Conservation (phyloP, 805 yeast species). For the Saccharomycopsis selenospora region DNA sequence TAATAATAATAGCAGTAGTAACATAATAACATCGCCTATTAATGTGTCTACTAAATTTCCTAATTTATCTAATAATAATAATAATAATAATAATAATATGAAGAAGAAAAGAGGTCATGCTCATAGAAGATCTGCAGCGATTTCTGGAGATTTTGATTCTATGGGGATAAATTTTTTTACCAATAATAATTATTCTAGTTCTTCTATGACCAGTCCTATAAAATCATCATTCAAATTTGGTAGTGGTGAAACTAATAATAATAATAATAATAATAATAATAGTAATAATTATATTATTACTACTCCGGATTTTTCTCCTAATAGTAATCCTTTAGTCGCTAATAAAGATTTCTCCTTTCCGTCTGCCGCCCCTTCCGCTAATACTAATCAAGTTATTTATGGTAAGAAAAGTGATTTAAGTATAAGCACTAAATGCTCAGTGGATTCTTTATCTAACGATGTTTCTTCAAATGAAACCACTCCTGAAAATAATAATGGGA, state of each 20-base stretch:
- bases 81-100: no score
- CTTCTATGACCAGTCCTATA: conserved; percentile 7
- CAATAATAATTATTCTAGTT: conserved; percentile 4
- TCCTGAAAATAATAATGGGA: conserved; percentile 22
- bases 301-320: not conserved
- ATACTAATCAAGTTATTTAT: not conserved
- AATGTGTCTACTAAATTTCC: no score
- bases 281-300: no score
- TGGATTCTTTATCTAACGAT: conserved; percentile 23
- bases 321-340: conserved; percentile 4
- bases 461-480: conserved; percentile 23
- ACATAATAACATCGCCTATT: no score
- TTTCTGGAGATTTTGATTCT: conserved; percentile 76
- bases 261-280: no score
- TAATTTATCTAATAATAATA: no score
- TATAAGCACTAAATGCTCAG: conserved; percentile 16
- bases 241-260: not conserved
- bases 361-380: not conserved
- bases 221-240: conserved; percentile 14
- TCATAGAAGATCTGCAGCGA: conserved; percentile 81
- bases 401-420: conserved; percentile 18
- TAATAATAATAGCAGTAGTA: no score
- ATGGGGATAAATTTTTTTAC: conserved; percentile 24
- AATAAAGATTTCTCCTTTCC: conserved; percentile 15
- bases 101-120: conserved; percentile 53